Evolutionary conservation across 106 monocot genomes (phyloP), one percentile per base, ranked within the genome.

Genomic region (Dendrobium nobile): DNA sequence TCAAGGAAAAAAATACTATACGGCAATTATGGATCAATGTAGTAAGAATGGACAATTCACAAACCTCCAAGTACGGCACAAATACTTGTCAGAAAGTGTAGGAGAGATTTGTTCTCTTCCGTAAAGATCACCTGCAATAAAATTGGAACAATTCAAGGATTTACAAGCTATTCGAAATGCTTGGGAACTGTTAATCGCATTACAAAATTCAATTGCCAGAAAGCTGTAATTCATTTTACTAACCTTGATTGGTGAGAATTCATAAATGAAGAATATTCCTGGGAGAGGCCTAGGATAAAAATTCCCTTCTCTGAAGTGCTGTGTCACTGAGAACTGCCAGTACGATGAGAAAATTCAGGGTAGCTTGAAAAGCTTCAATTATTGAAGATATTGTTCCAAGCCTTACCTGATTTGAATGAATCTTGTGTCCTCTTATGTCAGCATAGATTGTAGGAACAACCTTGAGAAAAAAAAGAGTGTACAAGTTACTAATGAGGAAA

Each of bases 221-320:
- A 51, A 22, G 19, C 61, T 61, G 22, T 7, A 22, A 58, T 58
- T 40, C 81, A 41, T 16, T 54, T 16, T 20, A 82, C 77, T 83
- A 54, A 92, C 96, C 95, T 99, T 95, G 51, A 99, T 99, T 55
- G 98, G 98, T 72, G 94, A 95, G 61, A 99, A 95, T 68, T 99
- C 98, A 73, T 99, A 99, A 74, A 91, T 84, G 84, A 99, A 95
- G 85, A 84, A 93, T 41, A 95, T 85, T 54, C 95, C 98, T 77
- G 91, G 88, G 84, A 79, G 81, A 65, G 89, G 84, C 80, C 75
- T 91, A 9, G 92, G 88, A 82, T 88, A 87, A 41, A 83, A 82
- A 73, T 84, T 80, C 28, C 77, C 82, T 24, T 93, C 95, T 88
- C 89, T 95, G 75, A 91, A 95, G 82, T 95, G 95, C 86, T 99